Base-by-base conservation (phyloP, 192 early-diverging fungal species). In the Backusella parvicylindrica region DNA sequence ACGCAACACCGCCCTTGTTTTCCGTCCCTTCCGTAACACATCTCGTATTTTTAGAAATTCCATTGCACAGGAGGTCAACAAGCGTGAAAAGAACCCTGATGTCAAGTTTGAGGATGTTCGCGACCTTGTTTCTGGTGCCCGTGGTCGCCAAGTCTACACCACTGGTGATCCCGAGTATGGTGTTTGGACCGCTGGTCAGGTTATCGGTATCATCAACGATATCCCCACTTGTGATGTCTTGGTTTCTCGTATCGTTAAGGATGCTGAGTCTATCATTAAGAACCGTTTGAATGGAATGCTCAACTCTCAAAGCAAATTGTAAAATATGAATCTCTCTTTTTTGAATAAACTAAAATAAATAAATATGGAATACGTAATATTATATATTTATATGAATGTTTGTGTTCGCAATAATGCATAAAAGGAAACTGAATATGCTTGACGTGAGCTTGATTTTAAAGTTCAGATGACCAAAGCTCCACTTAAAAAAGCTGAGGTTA, bases 1-100 rank as follows among this genome's bases (percentile, higher is more conserved):
- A 70, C 82, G 86, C 28, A 81, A 86, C 65, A 92, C 91, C 1
- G 56, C 86, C 11, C 81, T 94, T 30, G 91, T 94, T 76, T 94
- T 94, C 84, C 81, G 91, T 6, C 86, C 91, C 12, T 83, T 93
- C 72, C 92, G 90, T 83, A 93, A 93, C 85, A 92, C 92, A 21
- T 90, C 93, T 9, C 86, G 91, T 71, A 89, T 93, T 38, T 93
- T 91, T 82, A 87, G 87, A 47, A 92, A 92, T 87, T 84, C 83
- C 72, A 86, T 93, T 23, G 87, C 90, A 15, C 75, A 75, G 31
- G 91, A 94, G 72, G 93, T 94, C 36, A 87, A 93, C 60, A 64
- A 68, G 15, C 89, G 89, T 71, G 93, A 94, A 80, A 86, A 84
- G 41, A 79, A 86, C 43, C 89, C 90, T 38, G 82, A 82, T 70